Conservation (phyloP, 2,329 filamentous ascomycete genomes). For the Pezizomycotina sp. region DNA sequence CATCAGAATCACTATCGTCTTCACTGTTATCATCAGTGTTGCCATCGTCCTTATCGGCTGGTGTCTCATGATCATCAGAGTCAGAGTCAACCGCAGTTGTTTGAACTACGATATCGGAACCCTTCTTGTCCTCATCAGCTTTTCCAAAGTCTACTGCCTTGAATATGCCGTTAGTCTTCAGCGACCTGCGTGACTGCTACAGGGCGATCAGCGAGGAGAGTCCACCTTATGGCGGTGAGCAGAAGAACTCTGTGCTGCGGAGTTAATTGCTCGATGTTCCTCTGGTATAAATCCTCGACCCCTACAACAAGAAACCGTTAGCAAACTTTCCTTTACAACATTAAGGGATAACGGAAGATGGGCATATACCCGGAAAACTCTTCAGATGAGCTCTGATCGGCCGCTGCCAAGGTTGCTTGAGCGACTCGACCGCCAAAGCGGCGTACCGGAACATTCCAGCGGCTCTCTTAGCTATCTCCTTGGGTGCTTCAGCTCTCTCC, state of each 20-base stretch:
- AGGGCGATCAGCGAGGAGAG: conserved; percentile 10
- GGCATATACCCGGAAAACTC: conserved; percentile 7
- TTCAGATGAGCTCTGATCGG: conserved; percentile 12
- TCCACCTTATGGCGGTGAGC: conserved; percentile 12
- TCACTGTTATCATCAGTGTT: conserved; percentile 3
- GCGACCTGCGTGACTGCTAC: conserved; percentile 10
- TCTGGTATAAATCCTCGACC: conserved; percentile 13
- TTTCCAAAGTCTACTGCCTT: background rate
- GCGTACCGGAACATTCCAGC: conserved; percentile 18
- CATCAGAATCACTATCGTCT: conserved; percentile 3
- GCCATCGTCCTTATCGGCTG: conserved; percentile 5
- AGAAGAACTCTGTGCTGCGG: conserved; percentile 13
- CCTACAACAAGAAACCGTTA: too few species aligned
- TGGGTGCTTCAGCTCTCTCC: conserved; percentile 9
- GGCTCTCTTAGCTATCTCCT: conserved; percentile 12
- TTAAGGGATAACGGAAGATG: too few species aligned
- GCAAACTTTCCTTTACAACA: too few species aligned
- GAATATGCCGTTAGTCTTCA: conserved; percentile 10
- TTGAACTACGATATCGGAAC: too few species aligned
- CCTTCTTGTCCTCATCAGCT: background rate
- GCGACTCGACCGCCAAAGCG: conserved; percentile 12
- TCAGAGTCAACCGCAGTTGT: too few species aligned
- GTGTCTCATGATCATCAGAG: too few species aligned
- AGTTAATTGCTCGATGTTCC: conserved; percentile 10
- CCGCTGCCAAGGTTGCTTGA: conserved; percentile 13